Evolutionary conservation across 345 rosid species (phyloP).

Genomic region (Ricinus communis): DNA sequence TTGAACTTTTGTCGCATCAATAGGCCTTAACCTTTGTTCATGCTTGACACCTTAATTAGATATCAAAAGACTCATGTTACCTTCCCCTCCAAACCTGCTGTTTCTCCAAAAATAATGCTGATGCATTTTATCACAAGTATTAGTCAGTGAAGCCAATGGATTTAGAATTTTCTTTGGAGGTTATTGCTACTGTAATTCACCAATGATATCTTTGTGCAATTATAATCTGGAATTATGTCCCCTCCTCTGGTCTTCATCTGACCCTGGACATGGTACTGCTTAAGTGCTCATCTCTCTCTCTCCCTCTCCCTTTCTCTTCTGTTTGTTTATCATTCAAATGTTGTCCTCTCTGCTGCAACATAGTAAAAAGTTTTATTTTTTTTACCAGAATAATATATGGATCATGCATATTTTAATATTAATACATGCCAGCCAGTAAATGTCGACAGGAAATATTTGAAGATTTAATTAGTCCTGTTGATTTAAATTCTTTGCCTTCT

Average conservation of each 20-base stretch:
- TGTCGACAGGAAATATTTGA: not conserved
- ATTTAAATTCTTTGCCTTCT: not conserved
- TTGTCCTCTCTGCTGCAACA: not conserved
- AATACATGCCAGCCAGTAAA: not conserved
- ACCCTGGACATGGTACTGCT: constrained; percentile 49
- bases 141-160: constrained; percentile 6
- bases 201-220: constrained; percentile 39
- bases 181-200: constrained; percentile 76
- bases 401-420: not conserved
- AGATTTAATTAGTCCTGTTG: not conserved
- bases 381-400: not conserved
- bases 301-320: not conserved
- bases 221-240: constrained; percentile 64
- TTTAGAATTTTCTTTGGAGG: constrained; percentile 45
- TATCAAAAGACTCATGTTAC: constrained; percentile 62
- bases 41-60: constrained; percentile 74
- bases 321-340: not conserved
- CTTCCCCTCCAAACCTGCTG: not conserved
- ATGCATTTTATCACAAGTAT: not conserved
- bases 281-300: not conserved
- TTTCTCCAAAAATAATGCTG: not conserved
- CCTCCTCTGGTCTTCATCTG: constrained; percentile 68
- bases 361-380: not conserved
- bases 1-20: constrained; percentile 71
- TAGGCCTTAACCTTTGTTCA: constrained; percentile 31